Conservation (phyloP, 306 rosid genomes). For the Castanea sativa region DNA sequence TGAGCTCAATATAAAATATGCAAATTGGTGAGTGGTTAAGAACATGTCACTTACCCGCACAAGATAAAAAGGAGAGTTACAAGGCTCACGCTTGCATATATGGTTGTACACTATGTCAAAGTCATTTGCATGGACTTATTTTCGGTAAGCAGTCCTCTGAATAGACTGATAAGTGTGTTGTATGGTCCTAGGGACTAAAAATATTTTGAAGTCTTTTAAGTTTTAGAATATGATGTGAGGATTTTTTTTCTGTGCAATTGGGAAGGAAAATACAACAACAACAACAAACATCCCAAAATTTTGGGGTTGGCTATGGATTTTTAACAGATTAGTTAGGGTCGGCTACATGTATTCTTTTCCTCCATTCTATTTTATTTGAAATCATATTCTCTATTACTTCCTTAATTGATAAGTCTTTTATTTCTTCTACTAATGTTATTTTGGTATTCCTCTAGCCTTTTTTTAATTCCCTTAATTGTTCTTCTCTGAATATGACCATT, state of each 20-base stretch:
- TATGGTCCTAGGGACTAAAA: not conserved
- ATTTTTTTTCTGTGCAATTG: not conserved
- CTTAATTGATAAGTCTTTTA: too few species aligned
- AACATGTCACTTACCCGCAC: not conserved
- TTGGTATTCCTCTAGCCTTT: too few species aligned
- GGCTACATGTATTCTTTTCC: too few species aligned
- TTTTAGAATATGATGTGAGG: not conserved
- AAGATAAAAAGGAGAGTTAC: not conserved
- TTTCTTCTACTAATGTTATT: too few species aligned
- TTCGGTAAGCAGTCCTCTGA: not conserved
- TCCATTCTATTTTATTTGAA: too few species aligned
- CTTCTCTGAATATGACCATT: too few species aligned
- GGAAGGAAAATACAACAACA: not conserved
- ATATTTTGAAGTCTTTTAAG: not conserved
- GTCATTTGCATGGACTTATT: not conserved
- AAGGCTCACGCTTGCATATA: not conserved
- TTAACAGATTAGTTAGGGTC: too few species aligned
- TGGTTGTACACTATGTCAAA: not conserved
- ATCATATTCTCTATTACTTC: too few species aligned
- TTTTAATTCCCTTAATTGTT: too few species aligned
- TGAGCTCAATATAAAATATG: not conserved
- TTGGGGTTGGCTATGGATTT: too few species aligned
- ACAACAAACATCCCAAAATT: too few species aligned
- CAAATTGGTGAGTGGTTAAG: not conserved
- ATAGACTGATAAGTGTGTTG: not conserved